phyloP scores from a whole-genome alignment of 768 basidiomycete species.

The Mycena albidolilacea region DNA sequence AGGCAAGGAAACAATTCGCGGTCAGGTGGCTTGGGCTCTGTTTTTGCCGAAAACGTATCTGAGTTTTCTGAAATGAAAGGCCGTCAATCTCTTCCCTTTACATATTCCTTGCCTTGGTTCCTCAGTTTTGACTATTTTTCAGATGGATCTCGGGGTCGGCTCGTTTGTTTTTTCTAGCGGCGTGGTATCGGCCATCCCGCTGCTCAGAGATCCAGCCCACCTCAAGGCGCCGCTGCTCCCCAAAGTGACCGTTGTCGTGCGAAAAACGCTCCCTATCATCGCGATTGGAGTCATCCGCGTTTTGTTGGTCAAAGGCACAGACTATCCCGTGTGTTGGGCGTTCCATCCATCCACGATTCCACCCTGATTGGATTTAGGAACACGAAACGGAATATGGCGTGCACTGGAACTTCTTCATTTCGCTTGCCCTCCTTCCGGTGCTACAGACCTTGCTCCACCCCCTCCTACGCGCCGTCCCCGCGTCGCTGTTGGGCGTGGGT shows the following conservation, averaged over 20 bases:
- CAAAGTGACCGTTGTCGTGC: slow-evolving; percentile 66
- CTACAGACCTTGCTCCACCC: slow-evolving; percentile 81
- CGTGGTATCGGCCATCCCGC: slow-evolving; percentile 87
- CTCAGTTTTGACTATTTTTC: slow-evolving; percentile 13
- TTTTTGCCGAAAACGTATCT: too few relatives aligned
- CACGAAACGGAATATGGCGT: slow-evolving; percentile 96
- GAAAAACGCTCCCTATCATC: slow-evolving; percentile 78
- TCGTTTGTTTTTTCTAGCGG: slow-evolving; percentile 98
- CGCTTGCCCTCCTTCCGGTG: slow-evolving; percentile 85
- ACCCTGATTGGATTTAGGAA: slow-evolving; percentile 64
- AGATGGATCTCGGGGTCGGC: slow-evolving; percentile 99
- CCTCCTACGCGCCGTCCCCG: slow-evolving; percentile 67
- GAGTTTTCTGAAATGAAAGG: too few relatives aligned
- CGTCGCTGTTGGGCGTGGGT: slow-evolving; percentile 73
- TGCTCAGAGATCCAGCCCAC: slow-evolving; percentile 74
- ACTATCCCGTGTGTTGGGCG: slow-evolving; percentile 83
- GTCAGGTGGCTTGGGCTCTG: too few relatives aligned
- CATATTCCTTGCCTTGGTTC: slow-evolving; percentile 5
- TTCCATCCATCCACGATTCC: background rate
- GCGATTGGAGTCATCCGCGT: slow-evolving; percentile 84
- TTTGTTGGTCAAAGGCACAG: slow-evolving; percentile 89
- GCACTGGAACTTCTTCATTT: slow-evolving; percentile 99
- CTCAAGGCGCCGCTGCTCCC: slow-evolving; percentile 63
- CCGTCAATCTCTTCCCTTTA: too few relatives aligned
- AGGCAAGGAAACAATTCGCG: too few relatives aligned